phyloP scores from a whole-genome alignment of 805 yeast species.

The Myxozyma nipponensis region DNA sequence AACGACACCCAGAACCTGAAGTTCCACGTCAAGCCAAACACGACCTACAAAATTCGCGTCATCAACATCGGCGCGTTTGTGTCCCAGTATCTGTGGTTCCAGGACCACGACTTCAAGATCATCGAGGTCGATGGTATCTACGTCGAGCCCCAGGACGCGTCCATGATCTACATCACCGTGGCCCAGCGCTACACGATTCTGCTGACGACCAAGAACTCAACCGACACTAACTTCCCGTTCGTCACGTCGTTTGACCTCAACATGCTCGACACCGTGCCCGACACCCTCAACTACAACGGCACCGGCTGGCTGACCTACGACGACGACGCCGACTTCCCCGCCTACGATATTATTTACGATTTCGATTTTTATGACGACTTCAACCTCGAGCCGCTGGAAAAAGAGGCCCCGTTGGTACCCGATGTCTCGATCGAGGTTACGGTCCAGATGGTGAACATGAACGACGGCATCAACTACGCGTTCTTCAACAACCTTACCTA shows the following conservation, averaged over 20 bases:
- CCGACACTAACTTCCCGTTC: conserved; percentile 69
- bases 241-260: conserved; percentile 75
- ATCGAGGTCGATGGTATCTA: conserved; percentile 91
- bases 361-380: conserved; percentile 71
- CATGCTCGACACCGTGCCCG: conserved; percentile 76
- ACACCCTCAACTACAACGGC: conserved; percentile 60
- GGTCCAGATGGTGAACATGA: conserved; percentile 79
- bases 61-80: conserved; percentile 88
- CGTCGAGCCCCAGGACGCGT: conserved; percentile 69
- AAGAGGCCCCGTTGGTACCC: conserved; percentile 54
- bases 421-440: conserved; percentile 70
- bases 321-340: conserved; percentile 45
- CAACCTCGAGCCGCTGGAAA: conserved; percentile 60
- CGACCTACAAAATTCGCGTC: conserved; percentile 75
- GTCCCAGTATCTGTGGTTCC: conserved; percentile 83
- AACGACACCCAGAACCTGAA: conserved; percentile 77
- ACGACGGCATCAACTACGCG: conserved; percentile 90
- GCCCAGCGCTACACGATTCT: conserved; percentile 90
- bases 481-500: conserved; percentile 86
- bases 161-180: conserved; percentile 70
- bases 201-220: conserved; percentile 62
- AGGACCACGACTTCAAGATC: conserved; percentile 80
- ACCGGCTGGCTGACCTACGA: conserved; percentile 71
- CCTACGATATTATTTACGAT: conserved; percentile 37
- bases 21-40: conserved; percentile 78